Evolutionary conservation across 176 grass and related monocot species (phyloP), one percentile per base, ranked within the genome.

Genomic region (Oropetium thomaeum): DNA sequence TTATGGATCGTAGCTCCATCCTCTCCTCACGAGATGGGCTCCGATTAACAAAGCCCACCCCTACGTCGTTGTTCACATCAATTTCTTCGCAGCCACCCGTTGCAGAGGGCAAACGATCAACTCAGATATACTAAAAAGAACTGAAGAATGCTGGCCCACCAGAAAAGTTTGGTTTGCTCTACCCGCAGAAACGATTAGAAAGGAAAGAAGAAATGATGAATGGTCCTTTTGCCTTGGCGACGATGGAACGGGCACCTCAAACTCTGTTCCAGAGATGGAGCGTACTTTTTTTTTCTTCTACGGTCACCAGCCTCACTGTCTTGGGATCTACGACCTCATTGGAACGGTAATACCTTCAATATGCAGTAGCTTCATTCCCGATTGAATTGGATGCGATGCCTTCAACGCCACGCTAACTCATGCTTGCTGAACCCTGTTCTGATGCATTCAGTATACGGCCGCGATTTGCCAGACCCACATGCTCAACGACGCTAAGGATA

Each of bases 401-500:
- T 82, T 87, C 67, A 73, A 87, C 79, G 51, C 68, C 78, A 87
- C 85, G 79, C 16, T 82, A 82, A 82, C 73, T 73, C n/a, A 45
- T 54, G 19, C 42, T 70, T 37, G 20, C 63, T n/a, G 40, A 10
- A 42, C 10, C 3, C 0, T 78, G 44, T 78, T 71, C 74, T 62
- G 45, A 27, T 29, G 40, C 30, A 31, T 22, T 22, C 9, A n/a
- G 70, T 15, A 39, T 10, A 26, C 33, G n/a, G 7, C 58, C 59
- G 65, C 69, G 60, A 22, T 79, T 45, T 59, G 69, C 38, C 17
- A 32, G 33, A 10, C 31, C 11, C 13, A 59, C n/a, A 25, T 27
- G 60, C 17, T 75, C 6, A 34, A 38, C 42, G 4, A 31, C 32
- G n/a, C 2, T 23, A 20, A 61, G 49, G 22, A 48, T n/a, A 38